Conservation (phyloP, 2,329 filamentous ascomycete species). For the Exophiala mesophila region DNA sequence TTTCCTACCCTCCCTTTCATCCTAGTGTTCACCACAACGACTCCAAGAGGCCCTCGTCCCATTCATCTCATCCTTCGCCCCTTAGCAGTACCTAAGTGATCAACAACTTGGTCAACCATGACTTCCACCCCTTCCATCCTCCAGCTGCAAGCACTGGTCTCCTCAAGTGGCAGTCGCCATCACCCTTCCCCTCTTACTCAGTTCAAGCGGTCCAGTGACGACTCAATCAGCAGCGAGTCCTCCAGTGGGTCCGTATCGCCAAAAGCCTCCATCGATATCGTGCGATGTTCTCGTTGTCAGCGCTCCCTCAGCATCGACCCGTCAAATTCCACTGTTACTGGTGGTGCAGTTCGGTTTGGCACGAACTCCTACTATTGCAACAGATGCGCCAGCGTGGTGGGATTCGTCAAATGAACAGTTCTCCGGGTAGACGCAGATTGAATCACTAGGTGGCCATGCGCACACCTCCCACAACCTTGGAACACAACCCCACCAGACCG, state of each 20-base stretch:
- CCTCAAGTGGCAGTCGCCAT: conserved; percentile 14
- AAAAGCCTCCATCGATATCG: conserved; percentile 35
- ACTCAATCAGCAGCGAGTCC: conserved; percentile 22
- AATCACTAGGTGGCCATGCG: no score
- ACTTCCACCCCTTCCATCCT: conserved; percentile 21
- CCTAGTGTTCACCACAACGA: conserved; percentile 7
- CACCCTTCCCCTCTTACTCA: conserved; percentile 2
- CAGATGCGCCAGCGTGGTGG: conserved; percentile 25
- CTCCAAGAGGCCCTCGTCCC: no score
- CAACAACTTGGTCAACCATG: conserved; percentile 13
- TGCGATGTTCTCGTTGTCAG: conserved; percentile 46
- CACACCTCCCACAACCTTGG: no score
- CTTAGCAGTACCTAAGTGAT: no score
- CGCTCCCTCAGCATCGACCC: conserved; percentile 40
- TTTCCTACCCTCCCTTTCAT: background rate
- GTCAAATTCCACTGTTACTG: conserved; percentile 29
- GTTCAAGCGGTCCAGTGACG: conserved; percentile 19
- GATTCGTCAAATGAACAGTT: conserved; percentile 28
- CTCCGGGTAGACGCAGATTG: no score
- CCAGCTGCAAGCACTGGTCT: conserved; percentile 21
- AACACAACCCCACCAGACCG: no score
- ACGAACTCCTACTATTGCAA: conserved; percentile 48
- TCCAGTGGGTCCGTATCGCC: conserved; percentile 16
- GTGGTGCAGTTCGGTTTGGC: conserved; percentile 41
- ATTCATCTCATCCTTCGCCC: no score